Base-by-base conservation (phyloP, 352 stramenopile species). In the Saprolegnia parasitica region DNA sequence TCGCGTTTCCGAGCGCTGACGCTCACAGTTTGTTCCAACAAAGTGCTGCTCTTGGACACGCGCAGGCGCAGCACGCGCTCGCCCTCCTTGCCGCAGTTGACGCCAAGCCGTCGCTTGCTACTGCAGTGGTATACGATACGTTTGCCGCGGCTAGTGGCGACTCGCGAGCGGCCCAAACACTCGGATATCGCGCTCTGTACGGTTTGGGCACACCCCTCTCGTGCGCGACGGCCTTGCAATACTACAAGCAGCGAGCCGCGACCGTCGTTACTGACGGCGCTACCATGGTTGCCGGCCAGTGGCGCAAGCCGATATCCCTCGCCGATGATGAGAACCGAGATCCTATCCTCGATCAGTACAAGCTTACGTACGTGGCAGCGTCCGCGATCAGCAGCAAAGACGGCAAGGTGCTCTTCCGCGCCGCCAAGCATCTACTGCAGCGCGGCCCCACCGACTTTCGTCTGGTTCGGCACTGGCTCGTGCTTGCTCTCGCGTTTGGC, bases 231-330 rank as follows among this genome's bases (percentile, higher is more conserved):
- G 77, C 88, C 4, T 57, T 96, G 26, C 65, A 72, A 23, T 79
- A 91, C 76, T 96, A 96, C 77, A 89, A 92, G 35, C 24, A 60
- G 58, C 75, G 76, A 15, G 87, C 82, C 0, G 88, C 87, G 0
- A 68, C 74, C 24, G 61, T 54, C 15, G 74, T 60, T 16, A 50
- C 50, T 5, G 52, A 60, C 3, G n/a, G 52, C 16, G 35, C 24
- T 8, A 4, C 24, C 4, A 35, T 40, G 24, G 35, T 20, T 10
- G 13, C 52, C 11, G 52, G 52, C 13, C 52, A 26, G 35, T 60
- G 52, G 52, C 52, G 52, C 24, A 60, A 60, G 35, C 35, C 52
- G 11, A 24, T 60, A 4, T 60, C 35, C 13, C 35, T 60, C 8
- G 52, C 10, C 13, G n/a, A 60, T 9, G 11, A 60, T 3, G 24